phyloP scores from a whole-genome alignment of 176 grass and related monocot genomes.

The Secale cereale region DNA sequence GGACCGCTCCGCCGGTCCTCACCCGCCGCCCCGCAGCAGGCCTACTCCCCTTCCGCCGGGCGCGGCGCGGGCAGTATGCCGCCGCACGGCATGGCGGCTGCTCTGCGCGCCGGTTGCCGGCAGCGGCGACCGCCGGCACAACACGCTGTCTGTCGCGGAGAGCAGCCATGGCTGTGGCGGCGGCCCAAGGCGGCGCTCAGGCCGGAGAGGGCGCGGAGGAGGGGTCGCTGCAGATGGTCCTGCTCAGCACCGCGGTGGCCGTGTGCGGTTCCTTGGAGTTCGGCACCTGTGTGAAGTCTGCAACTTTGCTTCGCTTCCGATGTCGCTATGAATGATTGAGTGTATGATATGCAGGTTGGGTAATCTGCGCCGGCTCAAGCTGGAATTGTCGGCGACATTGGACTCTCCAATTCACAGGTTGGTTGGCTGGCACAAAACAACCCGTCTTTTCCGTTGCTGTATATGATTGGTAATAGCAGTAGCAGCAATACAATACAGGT shows the following conservation, averaged over 20 bases:
- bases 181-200: background rate
- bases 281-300: slow-evolving; percentile 57
- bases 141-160: background rate
- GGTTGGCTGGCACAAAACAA: background rate
- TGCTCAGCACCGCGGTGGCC: slow-evolving; percentile 47
- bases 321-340: background rate
- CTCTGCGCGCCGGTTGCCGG: background rate
- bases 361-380: slow-evolving; percentile 71
- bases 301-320: background rate
- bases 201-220: background rate
- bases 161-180: background rate
- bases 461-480: no score
- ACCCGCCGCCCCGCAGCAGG: background rate
- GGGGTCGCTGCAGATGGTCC: slow-evolving; percentile 45
- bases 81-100: background rate
- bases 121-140: background rate
- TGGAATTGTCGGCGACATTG: slow-evolving; percentile 54
- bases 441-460: no score
- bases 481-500: no score
- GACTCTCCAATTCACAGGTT: slow-evolving; percentile 56
- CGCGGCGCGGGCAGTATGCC: background rate
- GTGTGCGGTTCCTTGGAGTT: slow-evolving; percentile 79
- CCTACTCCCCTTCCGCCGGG: background rate
- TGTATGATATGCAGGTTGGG: slow-evolving; percentile 45
- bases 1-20: background rate